Evolutionary conservation across 2,329 filamentous ascomycete species (phyloP).

Genomic region (Scedosporium apiospermum): DNA sequence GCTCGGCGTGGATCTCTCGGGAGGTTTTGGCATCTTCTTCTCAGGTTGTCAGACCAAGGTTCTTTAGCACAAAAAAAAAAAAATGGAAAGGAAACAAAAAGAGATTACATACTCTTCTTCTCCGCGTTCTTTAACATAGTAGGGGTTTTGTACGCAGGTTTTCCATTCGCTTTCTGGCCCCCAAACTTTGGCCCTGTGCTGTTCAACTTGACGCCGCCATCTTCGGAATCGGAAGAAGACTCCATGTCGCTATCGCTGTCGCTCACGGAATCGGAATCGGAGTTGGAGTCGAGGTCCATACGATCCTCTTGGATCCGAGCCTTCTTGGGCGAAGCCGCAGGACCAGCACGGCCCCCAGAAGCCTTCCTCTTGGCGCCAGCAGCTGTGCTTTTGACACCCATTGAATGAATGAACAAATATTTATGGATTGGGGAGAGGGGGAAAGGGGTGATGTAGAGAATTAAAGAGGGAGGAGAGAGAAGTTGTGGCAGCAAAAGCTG

Average conservation of each 20-base stretch:
- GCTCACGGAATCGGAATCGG: conserved; percentile 17
- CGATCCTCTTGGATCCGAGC: conserved; percentile 30
- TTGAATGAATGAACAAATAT: neutral
- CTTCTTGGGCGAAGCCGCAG: conserved; percentile 40
- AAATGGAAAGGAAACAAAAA: neutral
- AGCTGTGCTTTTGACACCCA: conserved; percentile 27
- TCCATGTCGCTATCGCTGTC: conserved; percentile 25
- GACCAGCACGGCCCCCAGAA: conserved; percentile 30
- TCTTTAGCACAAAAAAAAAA: neutral
- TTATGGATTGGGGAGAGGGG: neutral
- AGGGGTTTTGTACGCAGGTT: neutral
- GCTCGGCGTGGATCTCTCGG: conserved; percentile 84
- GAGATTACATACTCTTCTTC: too few species aligned
- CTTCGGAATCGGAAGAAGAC: conserved; percentile 40
- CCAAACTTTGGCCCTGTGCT: conserved; percentile 10
- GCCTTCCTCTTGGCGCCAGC: conserved; percentile 50
- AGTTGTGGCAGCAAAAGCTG: neutral
- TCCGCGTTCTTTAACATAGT: too few species aligned
- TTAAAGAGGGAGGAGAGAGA: neutral
- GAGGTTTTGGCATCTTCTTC: conserved; percentile 49
- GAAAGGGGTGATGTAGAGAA: neutral
- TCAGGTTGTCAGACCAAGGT: conserved; percentile 1
- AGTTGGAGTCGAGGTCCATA: conserved; percentile 15
- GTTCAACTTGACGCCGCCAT: conserved; percentile 41
- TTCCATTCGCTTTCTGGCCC: conserved; percentile 16